Percentiles rank a stretch among this genome's conserved stretches.
These are phyloP conservation scores for Diversispora epigaea DNA, from an alignment of 192 early-diverging fungal genomes.

Conservation along the genomic window DNA sequence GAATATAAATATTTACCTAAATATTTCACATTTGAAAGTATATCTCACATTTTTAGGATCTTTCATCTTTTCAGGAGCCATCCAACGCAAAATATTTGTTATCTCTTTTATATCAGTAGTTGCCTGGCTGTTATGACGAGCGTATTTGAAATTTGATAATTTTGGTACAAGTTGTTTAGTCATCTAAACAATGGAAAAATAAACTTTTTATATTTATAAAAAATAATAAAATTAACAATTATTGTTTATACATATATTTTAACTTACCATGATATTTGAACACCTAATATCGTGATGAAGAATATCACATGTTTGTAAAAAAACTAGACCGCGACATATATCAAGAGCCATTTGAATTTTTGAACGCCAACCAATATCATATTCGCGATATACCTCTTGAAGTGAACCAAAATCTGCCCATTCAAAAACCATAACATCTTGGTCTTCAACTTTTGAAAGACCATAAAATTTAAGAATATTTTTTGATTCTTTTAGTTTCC, in stretches of 20 bases:
- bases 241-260: too few relatives aligned
- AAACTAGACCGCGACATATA: constrained; percentile 22
- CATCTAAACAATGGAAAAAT: background rate
- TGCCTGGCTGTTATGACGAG: background rate
- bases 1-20: background rate
- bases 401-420: constrained; percentile 15
- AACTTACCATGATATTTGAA: constrained; percentile 24
- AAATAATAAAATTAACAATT: too few relatives aligned
- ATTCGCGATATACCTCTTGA: background rate
- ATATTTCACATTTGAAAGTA: constrained; percentile 30
- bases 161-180: constrained; percentile 10
- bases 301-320: constrained; percentile 6
- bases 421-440: constrained; percentile 15
- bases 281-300: constrained; percentile 32
- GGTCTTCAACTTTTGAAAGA: background rate
- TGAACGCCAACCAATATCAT: background rate
- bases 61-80: constrained; percentile 26
- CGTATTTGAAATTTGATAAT: constrained; percentile 14
- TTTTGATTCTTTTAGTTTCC: background rate
- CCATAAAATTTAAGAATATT: constrained; percentile 21
- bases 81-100: constrained; percentile 12
- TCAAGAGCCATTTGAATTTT: constrained; percentile 18
- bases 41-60: background rate
- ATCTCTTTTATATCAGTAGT: constrained; percentile 8
- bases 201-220: background rate